These are phyloP conservation scores for Tylopilus felleus DNA, from an alignment of 768 basidiomycete genomes.

Conservation along the genomic window DNA sequence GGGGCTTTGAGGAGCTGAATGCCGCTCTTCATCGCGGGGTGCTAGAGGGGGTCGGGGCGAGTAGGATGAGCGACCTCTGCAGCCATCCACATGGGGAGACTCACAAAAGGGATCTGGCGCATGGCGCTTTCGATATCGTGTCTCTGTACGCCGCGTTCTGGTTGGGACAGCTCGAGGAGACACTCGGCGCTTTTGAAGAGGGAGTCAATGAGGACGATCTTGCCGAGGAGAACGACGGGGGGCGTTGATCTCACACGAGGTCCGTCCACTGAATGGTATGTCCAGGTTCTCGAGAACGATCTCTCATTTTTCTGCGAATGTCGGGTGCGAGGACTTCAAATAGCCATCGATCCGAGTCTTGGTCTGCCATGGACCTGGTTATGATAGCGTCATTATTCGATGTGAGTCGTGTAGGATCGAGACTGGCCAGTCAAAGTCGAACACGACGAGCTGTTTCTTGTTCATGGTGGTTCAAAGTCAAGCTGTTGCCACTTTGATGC, in stretches of 20 bases:
- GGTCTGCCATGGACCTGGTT: slow-evolving; percentile 83
- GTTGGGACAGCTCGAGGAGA: slow-evolving; percentile 56
- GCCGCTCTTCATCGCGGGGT: slow-evolving; percentile 95
- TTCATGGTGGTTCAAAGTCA: slow-evolving; percentile 2
- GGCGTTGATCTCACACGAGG: slow-evolving; percentile 65
- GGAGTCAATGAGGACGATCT: neutral
- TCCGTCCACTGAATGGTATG: slow-evolving; percentile 84
- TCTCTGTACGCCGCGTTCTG: slow-evolving; percentile 62
- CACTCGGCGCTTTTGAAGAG: slow-evolving; percentile 51
- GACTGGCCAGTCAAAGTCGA: slow-evolving; percentile 92
- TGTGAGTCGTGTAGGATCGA: too few species aligned
- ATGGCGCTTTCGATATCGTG: slow-evolving; percentile 78
- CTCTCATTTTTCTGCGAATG: slow-evolving; percentile 70
- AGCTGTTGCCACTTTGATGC: neutral
- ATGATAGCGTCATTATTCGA: neutral
- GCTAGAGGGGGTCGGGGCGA: slow-evolving; percentile 47
- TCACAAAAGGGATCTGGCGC: slow-evolving; percentile 80
- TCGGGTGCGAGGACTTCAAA: slow-evolving; percentile 85
- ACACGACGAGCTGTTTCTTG: slow-evolving; percentile 77
- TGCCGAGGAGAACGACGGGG: neutral
- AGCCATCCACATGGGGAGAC: slow-evolving; percentile 23
- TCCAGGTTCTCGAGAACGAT: slow-evolving; percentile 49
- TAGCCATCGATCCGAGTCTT: slow-evolving; percentile 94
- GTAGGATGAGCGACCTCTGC: neutral
- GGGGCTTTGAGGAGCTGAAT: slow-evolving; percentile 71